Evolutionary conservation across 805 yeast genomes (phyloP), one percentile per base, ranked within the genome.

Genomic region (Blastobotrys attinorum): DNA sequence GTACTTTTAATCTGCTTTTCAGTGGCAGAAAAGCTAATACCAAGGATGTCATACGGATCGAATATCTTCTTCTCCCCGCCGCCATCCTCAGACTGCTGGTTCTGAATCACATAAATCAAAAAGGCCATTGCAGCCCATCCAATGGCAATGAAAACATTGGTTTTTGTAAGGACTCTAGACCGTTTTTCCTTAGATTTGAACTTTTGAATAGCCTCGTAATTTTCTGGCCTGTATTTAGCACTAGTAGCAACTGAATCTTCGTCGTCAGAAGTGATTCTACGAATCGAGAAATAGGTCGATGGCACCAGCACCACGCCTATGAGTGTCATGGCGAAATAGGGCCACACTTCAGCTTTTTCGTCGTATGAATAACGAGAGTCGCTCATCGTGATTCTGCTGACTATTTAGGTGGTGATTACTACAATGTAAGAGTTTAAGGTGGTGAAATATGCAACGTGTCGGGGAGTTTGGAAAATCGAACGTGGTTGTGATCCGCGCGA

Each of bases 321-420:
- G 40, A 85, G 65, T 2, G 96, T 88, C 57, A 84, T 62, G 42
- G 83, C 75, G 58, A 89, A 89, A 61, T 81, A 87, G 33, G 97
- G 97, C 96, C 96, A 88, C 1, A 92, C 86, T 55, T 85, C 92
- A 40, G 89, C 80, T 48, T 78, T 77, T 61, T 88, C 96, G 66
- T 88, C 97, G 62, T 88, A 88, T 34, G 79, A 77, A 63, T 83
- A 83, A 55, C 81, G 64, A 39, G 77, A 63, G 52, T 72, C 73
- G 43, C 75, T 67, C 77, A 72, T 73, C n/a, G n/a, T n/a, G n/a
- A n/a, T n/a, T n/a, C n/a, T n/a, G n/a, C n/a, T n/a, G n/a, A n/a
- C n/a, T n/a, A n/a, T n/a, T n/a, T n/a, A n/a, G n/a, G n/a, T n/a
- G n/a, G n/a, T n/a, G n/a, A n/a, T n/a, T n/a, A n/a, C n/a, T n/a